phyloP scores from a whole-genome alignment of 352 stramenopile genomes.

The Globisporangium middletonii region DNA sequence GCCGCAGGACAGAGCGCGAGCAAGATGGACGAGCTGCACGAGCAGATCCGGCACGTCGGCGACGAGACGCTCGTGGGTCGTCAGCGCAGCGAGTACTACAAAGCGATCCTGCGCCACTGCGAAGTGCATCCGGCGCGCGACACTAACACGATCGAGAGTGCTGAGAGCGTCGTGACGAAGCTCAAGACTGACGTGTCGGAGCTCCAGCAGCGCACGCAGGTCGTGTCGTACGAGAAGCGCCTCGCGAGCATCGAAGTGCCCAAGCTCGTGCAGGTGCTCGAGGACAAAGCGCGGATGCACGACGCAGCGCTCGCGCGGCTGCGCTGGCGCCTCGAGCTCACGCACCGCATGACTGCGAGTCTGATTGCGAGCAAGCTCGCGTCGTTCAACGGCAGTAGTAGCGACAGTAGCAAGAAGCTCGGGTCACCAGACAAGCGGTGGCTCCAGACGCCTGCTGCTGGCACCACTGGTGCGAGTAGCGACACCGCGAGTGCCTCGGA shows the following conservation, averaged over 20 bases:
- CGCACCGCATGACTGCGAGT: conserved; percentile 31
- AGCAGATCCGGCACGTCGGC: conserved; percentile 53
- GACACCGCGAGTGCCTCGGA: not conserved
- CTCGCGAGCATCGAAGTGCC: conserved; percentile 53
- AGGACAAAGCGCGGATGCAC: conserved; percentile 65
- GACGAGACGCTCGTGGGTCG: conserved; percentile 56
- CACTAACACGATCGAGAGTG: conserved; percentile 68
- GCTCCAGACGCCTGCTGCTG: not conserved
- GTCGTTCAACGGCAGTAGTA: conserved; percentile 2
- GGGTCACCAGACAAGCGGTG: not conserved
- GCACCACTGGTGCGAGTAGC: not conserved
- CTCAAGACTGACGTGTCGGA: conserved; percentile 64
- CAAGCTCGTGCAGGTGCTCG: conserved; percentile 57
- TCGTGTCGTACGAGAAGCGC: conserved; percentile 62
- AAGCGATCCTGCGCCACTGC: conserved; percentile 69
- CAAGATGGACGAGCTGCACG: conserved; percentile 52
- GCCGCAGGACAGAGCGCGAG: conserved; percentile 41
- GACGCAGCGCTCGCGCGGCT: conserved; percentile 52
- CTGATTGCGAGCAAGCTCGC: conserved; percentile 8
- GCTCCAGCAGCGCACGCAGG: conserved; percentile 63
- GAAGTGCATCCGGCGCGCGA: conserved; percentile 72
- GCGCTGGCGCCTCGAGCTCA: conserved; percentile 62
- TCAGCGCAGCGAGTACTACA: conserved; percentile 79
- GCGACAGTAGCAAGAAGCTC: not conserved
- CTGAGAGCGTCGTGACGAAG: conserved; percentile 51